Evolutionary conservation across 305 asterid species (phyloP).

Genomic region (Fraxinus ornus): DNA sequence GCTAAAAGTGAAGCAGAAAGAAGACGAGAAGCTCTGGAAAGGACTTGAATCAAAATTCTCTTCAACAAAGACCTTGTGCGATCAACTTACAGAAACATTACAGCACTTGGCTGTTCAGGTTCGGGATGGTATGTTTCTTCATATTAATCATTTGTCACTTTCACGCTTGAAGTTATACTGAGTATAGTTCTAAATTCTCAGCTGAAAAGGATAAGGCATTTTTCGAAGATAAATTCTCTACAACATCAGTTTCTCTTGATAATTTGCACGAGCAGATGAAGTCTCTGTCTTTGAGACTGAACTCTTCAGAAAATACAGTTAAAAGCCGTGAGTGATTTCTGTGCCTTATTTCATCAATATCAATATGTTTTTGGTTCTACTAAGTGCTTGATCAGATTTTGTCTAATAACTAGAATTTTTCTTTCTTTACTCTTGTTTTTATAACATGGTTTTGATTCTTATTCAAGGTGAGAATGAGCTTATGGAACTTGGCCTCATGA

Average conservation of each 20-base stretch:
- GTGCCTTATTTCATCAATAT: constrained; percentile 12
- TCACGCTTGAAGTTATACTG: constrained; percentile 18
- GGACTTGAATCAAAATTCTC: constrained; percentile 86
- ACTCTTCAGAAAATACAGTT: constrained; percentile 65
- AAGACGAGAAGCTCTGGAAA: constrained; percentile 89
- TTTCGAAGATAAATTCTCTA: constrained; percentile 73
- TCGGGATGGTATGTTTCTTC: constrained; percentile 61
- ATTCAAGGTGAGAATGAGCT: constrained; percentile 79
- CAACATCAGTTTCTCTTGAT: constrained; percentile 69
- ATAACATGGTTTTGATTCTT: constrained; percentile 25
- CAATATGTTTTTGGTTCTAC: constrained; percentile 22
- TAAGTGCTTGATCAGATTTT: constrained; percentile 7
- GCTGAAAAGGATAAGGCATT: constrained; percentile 81
- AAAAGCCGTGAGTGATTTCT: constrained; percentile 58
- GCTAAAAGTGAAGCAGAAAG: constrained; percentile 83
- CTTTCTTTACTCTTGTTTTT: constrained; percentile 12
- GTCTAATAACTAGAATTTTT: constrained; percentile 18
- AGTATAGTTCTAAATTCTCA: constrained; percentile 37
- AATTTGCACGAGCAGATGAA: constrained; percentile 64
- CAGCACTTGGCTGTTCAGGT: constrained; percentile 70
- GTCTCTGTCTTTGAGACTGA: constrained; percentile 64
- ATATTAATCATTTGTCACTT: constrained; percentile 7
- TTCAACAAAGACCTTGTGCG: constrained; percentile 73
- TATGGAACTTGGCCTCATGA: constrained; percentile 58
- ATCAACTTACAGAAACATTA: constrained; percentile 74